phyloP scores from a whole-genome alignment of 75 land plant species.

The Cunninghamia lanceolata region DNA sequence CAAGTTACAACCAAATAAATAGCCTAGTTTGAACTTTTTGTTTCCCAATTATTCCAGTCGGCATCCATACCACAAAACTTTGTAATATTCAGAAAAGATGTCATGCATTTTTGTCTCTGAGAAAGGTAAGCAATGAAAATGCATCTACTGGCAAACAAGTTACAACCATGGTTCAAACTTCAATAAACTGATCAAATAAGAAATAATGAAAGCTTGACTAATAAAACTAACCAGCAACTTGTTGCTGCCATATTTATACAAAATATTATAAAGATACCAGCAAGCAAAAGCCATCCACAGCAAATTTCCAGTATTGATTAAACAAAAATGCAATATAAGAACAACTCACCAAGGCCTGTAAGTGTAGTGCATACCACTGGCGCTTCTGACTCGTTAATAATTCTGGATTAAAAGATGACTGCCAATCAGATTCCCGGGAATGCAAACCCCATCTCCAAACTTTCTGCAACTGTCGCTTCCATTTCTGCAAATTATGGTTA shows the following conservation, averaged over 20 bases:
- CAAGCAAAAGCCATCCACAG: not conserved
- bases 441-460: conserved; percentile 54
- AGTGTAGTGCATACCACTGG: conserved; percentile 86
- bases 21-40: not conserved
- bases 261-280: not conserved
- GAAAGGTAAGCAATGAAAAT: not conserved
- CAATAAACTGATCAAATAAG: not conserved
- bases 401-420: conserved; percentile 75
- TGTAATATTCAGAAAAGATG: not conserved
- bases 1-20: not conserved
- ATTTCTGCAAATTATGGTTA: conserved; percentile 37
- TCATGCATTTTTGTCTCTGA: not conserved
- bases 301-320: not conserved
- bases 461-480: conserved; percentile 50
- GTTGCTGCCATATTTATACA: not conserved
- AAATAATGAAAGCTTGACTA: not conserved
- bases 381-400: conserved; percentile 88
- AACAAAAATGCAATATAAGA: not conserved
- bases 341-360: conserved; percentile 52
- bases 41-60: not conserved
- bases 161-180: not conserved
- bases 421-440: conserved; percentile 35
- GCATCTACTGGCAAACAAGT: not conserved
- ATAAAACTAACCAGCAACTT: not conserved
- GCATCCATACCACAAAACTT: not conserved